These are phyloP conservation scores for Penicillium argentinense DNA, from an alignment of 495 filamentous ascomycete genomes.

Conservation along the genomic window DNA sequence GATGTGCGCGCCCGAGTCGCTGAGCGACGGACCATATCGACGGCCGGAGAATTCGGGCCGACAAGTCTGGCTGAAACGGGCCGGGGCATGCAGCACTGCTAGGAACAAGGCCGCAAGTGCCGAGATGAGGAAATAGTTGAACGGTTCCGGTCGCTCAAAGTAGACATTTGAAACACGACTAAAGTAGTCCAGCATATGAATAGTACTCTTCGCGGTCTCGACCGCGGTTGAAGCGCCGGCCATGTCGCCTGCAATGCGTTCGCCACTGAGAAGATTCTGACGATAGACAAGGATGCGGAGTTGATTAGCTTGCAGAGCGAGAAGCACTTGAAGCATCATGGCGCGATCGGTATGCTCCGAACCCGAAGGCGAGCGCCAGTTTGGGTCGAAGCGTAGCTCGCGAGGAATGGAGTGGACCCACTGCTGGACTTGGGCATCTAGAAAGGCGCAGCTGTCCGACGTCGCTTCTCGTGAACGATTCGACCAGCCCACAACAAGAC, in stretches of 20 bases:
- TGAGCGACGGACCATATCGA: constrained; percentile 72
- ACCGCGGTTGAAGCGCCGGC: constrained; percentile 65
- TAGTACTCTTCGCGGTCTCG: constrained; percentile 73
- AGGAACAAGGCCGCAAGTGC: constrained; percentile 78
- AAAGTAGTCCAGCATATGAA: constrained; percentile 70
- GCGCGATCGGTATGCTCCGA: constrained; percentile 33
- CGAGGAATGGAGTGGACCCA: constrained; percentile 67
- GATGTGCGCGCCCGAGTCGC: constrained; percentile 39
- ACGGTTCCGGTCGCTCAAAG: constrained; percentile 71
- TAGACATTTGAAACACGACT: constrained; percentile 75
- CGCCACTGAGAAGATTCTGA: constrained; percentile 69
- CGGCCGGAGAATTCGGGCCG: constrained; percentile 78
- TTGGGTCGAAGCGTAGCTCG: constrained; percentile 54
- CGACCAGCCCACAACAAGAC: constrained; percentile 47
- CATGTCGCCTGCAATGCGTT: constrained; percentile 67
- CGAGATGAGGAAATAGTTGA: constrained; percentile 82
- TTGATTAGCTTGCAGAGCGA: constrained; percentile 74
- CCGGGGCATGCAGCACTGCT: constrained; percentile 73
- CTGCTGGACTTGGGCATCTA: constrained; percentile 72
- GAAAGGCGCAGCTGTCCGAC: constrained; percentile 61
- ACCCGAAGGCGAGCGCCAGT: constrained; percentile 27
- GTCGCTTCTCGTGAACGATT: constrained; percentile 49
- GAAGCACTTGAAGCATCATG: constrained; percentile 48
- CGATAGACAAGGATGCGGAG: constrained; percentile 79
- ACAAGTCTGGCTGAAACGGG: constrained; percentile 66